phyloP scores from a whole-genome alignment of 2,329 filamentous ascomycete species.

The Cucurbitaria berberidis region DNA sequence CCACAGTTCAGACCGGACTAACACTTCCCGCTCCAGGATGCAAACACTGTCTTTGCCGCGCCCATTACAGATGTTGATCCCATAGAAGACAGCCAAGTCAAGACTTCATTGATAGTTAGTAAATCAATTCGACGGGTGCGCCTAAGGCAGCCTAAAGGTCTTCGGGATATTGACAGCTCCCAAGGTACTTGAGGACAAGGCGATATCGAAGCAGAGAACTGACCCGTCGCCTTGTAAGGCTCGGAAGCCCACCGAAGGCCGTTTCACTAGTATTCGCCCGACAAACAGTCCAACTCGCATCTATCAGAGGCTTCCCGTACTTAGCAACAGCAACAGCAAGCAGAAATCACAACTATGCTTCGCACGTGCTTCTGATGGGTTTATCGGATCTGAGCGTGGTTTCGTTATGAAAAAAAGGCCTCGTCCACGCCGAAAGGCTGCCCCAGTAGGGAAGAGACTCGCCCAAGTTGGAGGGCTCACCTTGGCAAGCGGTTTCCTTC shows the following conservation, averaged over 20 bases:
- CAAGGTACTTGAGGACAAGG: not conserved
- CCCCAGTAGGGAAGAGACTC: not conserved
- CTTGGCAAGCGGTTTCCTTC: slow-evolving; percentile 10
- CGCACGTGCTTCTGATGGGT: slow-evolving; percentile 15
- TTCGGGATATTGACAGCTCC: not conserved
- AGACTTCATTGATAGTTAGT: not conserved
- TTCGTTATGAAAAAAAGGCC: not conserved
- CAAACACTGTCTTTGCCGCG: slow-evolving; percentile 2
- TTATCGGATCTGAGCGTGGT: slow-evolving; percentile 14
- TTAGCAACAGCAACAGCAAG: not conserved
- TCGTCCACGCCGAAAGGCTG: not conserved
- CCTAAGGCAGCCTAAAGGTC: not conserved
- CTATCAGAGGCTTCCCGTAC: not conserved
- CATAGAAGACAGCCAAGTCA: slow-evolving; percentile 33
- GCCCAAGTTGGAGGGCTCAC: not conserved
- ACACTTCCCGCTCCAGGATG: slow-evolving; percentile 20
- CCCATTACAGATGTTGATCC: slow-evolving; percentile 26
- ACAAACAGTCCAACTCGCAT: not conserved
- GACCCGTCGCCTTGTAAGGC: not conserved
- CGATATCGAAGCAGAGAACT: not conserved
- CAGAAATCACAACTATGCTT: not conserved
- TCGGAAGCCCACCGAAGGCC: not conserved
- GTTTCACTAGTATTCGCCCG: not conserved
- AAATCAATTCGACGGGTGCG: not conserved
- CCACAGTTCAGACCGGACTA: slow-evolving; percentile 7